phyloP scores from a whole-genome alignment of 371 early-diverging fungal species.

The Syncephalastrum racemosum region DNA sequence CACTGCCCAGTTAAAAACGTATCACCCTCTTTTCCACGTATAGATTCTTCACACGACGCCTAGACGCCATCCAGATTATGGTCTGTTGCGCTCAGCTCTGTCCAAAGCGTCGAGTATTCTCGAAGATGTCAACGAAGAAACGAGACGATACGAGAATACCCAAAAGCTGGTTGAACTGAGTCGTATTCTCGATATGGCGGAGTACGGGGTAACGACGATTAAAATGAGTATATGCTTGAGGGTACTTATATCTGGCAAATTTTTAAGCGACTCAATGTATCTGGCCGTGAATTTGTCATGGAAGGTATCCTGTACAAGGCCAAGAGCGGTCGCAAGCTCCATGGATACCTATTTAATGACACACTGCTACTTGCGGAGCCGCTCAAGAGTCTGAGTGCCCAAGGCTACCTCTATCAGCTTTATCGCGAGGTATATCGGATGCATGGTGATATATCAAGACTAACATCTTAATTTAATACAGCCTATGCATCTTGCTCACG shows the following conservation, averaged over 20 bases:
- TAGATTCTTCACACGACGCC: slow-evolving; percentile 84
- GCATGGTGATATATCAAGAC: not conserved
- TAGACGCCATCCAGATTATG: slow-evolving; percentile 76
- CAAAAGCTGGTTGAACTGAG: slow-evolving; percentile 73
- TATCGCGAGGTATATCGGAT: slow-evolving; percentile 56
- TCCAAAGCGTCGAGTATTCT: slow-evolving; percentile 68
- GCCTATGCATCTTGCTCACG: slow-evolving; percentile 32
- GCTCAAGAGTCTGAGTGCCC: slow-evolving; percentile 33
- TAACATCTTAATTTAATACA: slow-evolving; percentile 6
- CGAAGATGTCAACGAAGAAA: slow-evolving; percentile 77
- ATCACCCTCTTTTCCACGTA: not conserved
- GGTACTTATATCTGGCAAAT: not conserved
- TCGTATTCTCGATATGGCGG: slow-evolving; percentile 67
- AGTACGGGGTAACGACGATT: slow-evolving; percentile 48
- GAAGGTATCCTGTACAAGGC: slow-evolving; percentile 84
- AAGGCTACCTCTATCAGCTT: slow-evolving; percentile 50
- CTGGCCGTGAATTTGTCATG: slow-evolving; percentile 72
- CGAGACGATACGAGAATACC: slow-evolving; percentile 71
- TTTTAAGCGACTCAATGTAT: slow-evolving; percentile 52
- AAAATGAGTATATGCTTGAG: slow-evolving; percentile 1
- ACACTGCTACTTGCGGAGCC: slow-evolving; percentile 70
- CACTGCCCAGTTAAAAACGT: not conserved
- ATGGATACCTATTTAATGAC: slow-evolving; percentile 88
- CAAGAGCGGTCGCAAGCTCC: slow-evolving; percentile 81
- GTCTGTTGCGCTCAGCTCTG: slow-evolving; percentile 68